Base-by-base conservation (phyloP, 331 rosid species). In the Pyrus hybrid region DNA sequence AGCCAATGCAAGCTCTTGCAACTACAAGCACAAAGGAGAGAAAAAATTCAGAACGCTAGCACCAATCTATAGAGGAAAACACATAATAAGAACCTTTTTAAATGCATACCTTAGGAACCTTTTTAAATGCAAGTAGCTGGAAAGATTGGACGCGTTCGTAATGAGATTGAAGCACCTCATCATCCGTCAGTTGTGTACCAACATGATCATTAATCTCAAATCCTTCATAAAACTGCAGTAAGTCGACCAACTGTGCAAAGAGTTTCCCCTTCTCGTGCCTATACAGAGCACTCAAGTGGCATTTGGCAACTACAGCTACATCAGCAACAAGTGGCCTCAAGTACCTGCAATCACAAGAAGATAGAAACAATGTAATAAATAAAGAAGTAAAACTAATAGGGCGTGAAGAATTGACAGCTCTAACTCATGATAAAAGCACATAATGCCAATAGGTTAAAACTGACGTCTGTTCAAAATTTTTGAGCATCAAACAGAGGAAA, bases 141-240 rank as follows among this genome's bases (percentile, higher is more conserved):
- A 94, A 92, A 71, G 96, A 90, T 77, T 90, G 93, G 77, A 94
- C 61, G 7, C 89, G 89, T 71, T 93, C 90, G 65, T 94, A 92
- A 87, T 94, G 97, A 85, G 86, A 86, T 80, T 92, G 97, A 79
- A 94, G 87, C 81, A 92, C 99, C 81, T 92, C 97, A 28, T 94
- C 97, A 85, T 94, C 97, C 21, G 92, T 90, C 80, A 94, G 76
- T 80, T 94, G 99, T 63, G 88, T 81, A 66, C 99, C 97, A 63
- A 84, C 89, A 80, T 92, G 96, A 85, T 94, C 99, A 7, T 92
- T 94, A 77, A 92, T 92, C 88, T 94, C 99, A 86, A 94, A 94
- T 73, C 91, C 90, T 85, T 94, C 97, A 71, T 94, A 94, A 74
- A 94, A 94, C 75, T 92, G 99, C 60, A 94, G 83, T 65, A 94